These are phyloP conservation scores for Paramecium sexaurelia DNA, from an alignment of 73 alveolate genomes.

Conservation along the genomic window DNA sequence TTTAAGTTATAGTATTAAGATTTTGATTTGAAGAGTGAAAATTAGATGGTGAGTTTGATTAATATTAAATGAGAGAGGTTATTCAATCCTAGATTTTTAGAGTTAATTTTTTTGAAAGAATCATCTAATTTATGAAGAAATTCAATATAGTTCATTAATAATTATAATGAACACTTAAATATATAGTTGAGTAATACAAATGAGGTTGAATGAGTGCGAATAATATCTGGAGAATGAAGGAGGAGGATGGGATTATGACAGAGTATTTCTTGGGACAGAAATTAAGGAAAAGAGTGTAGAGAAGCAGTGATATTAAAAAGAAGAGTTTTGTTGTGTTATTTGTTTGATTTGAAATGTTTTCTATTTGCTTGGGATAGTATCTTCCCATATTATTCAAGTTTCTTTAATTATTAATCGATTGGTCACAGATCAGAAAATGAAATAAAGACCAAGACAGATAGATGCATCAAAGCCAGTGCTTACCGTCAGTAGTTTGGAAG, in stretches of 20 bases:
- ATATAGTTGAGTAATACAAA: not conserved
- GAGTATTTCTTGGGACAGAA: not conserved
- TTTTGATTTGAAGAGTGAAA: not conserved
- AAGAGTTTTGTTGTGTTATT: not conserved
- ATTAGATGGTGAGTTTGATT: not conserved
- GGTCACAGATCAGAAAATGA: not conserved
- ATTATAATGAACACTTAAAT: not conserved
- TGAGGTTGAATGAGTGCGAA: not conserved
- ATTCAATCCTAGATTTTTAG: not conserved
- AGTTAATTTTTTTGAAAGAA: not conserved
- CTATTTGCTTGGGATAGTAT: not conserved
- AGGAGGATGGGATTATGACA: no score
- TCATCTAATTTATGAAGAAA: constrained; percentile 25
- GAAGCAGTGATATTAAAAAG: not conserved
- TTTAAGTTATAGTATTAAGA: not conserved
- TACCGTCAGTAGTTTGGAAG: not conserved
- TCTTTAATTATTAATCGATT: constrained; percentile 21
- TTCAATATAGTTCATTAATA: constrained; percentile 33
- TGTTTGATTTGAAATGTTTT: not conserved
- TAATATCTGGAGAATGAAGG: no score
- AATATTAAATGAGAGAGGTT: not conserved
- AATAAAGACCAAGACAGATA: constrained; percentile 9
- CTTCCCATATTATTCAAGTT: not conserved
- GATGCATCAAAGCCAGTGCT: constrained; percentile 14
- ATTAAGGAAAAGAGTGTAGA: not conserved